phyloP scores from a whole-genome alignment of 2,329 filamentous ascomycete species.

The Pseudocercospora ulei region DNA sequence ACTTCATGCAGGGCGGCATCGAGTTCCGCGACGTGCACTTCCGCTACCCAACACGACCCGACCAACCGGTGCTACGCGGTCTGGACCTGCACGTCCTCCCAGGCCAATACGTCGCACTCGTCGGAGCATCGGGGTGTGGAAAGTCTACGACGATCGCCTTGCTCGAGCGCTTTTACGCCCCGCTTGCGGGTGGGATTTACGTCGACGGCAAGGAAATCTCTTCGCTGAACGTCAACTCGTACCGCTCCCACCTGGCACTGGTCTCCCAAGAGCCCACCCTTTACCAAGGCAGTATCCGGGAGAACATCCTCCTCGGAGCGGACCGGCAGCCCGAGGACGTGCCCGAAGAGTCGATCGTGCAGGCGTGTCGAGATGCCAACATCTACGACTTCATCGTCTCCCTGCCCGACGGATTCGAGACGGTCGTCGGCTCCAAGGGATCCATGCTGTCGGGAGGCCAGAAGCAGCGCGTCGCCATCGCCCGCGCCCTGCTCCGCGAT shows the following conservation, averaged over 20 bases:
- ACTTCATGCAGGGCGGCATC: slow-evolving; percentile 61
- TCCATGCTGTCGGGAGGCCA: slow-evolving; percentile 79
- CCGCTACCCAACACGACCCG: slow-evolving; percentile 80
- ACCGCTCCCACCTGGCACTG: slow-evolving; percentile 72
- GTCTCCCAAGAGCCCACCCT: slow-evolving; percentile 91
- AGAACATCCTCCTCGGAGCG: slow-evolving; percentile 78
- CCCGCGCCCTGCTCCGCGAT: slow-evolving; percentile 78
- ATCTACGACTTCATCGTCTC: slow-evolving; percentile 88
- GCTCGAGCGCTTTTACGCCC: slow-evolving; percentile 90
- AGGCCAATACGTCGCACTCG: slow-evolving; percentile 76
- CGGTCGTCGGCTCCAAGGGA: slow-evolving; percentile 69
- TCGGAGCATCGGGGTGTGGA: slow-evolving; percentile 88
- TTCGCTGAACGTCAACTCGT: slow-evolving; percentile 71
- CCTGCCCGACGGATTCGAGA: slow-evolving; percentile 50
- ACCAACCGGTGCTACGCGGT: slow-evolving; percentile 83
- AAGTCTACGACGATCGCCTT: slow-evolving; percentile 90
- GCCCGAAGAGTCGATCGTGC: slow-evolving; percentile 60
- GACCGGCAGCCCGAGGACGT: slow-evolving; percentile 50
- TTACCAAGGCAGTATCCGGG: slow-evolving; percentile 82
- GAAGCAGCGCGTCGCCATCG: slow-evolving; percentile 90
- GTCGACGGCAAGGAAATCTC: slow-evolving; percentile 78
- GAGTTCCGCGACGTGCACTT: slow-evolving; percentile 93
- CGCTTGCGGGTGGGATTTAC: slow-evolving; percentile 66
- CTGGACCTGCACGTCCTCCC: slow-evolving; percentile 64
- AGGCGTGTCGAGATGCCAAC: slow-evolving; percentile 79